Conservation (phyloP, 345 rosid genomes). For the Turritis glabra region DNA sequence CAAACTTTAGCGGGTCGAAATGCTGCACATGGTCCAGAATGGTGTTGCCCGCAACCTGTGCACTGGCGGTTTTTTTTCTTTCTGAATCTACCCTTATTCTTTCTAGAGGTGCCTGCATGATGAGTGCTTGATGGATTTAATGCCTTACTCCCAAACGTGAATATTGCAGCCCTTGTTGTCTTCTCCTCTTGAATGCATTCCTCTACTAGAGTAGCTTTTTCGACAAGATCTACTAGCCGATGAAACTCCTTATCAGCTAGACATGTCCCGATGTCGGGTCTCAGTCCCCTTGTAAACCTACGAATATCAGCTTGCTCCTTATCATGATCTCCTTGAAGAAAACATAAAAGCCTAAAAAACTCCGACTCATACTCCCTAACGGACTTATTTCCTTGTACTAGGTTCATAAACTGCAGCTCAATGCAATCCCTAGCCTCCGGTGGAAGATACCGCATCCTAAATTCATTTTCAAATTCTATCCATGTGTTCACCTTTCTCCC, state of each 20-base stretch:
- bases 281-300: not conserved
- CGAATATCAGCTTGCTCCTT: not conserved
- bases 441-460: not conserved
- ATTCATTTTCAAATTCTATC: not conserved
- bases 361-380: not conserved
- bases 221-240: not conserved
- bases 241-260: not conserved
- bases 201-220: not conserved
- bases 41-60: too few relatives aligned
- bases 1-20: too few relatives aligned
- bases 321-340: not conserved
- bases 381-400: not conserved
- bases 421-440: not conserved
- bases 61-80: not conserved
- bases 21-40: too few relatives aligned
- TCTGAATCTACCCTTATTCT: not conserved
- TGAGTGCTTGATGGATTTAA: not conserved
- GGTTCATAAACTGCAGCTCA: not conserved
- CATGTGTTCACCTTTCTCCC: not conserved
- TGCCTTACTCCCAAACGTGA: not conserved
- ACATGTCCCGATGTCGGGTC: not conserved
- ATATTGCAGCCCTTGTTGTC: not conserved
- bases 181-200: not conserved
- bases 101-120: not conserved
- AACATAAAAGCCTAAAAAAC: not conserved